Base-by-base conservation (phyloP, 1,284 basidiomycete genomes). In the Porodaedalea pini region DNA sequence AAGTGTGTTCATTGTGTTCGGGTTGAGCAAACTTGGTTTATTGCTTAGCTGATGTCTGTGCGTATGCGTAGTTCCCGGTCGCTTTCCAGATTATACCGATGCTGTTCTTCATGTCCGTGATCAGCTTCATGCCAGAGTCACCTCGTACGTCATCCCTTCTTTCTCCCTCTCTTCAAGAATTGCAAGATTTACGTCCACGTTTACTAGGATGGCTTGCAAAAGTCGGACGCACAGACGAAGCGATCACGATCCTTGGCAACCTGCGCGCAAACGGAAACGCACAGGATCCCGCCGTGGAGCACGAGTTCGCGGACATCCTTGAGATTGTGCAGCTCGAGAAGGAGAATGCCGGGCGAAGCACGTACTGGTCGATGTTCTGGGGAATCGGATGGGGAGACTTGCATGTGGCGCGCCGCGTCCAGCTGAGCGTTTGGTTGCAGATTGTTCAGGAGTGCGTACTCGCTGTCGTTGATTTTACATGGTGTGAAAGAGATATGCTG, bases 71-170 rank as follows among this genome's bases (percentile, higher is more conserved):
- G 66, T 75, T 78, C 65, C 76, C 77, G 10, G 75, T 79, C 23
- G 77, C 76, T 2, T 78, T 80, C 66, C 78, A 79, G 61, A 75
- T 78, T 32, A 62, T 80, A 2, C 77, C 77, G 1, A 67, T 78
- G 5, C 61, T 74, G n/a, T 67, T 69, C 15, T 78, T 77, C 61
- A 73, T 78, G 61, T 39, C 43, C 27, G 47, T 70, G 27, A 59
- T 68, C 39, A 70, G 73, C 64, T 41, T 59, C 19, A 74, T 78
- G 65, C 76, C 75, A 59, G 81, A 84, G 62, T 80, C 77, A 17
- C 82, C 82, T 4, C 78, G 82, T 48, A 52, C 17, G 51, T 56
- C 32, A 11, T 44, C 3, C 15, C 40, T 21, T 37, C 41, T 10
- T 27, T 23, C 47, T 23, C 25, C 13, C 11, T 31, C 17, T 11